Percentiles rank a stretch among this genome's conserved stretches.
These are phyloP conservation scores for Phytophthora cajani DNA, from an alignment of 352 stramenopile species.

Conservation along the genomic window DNA sequence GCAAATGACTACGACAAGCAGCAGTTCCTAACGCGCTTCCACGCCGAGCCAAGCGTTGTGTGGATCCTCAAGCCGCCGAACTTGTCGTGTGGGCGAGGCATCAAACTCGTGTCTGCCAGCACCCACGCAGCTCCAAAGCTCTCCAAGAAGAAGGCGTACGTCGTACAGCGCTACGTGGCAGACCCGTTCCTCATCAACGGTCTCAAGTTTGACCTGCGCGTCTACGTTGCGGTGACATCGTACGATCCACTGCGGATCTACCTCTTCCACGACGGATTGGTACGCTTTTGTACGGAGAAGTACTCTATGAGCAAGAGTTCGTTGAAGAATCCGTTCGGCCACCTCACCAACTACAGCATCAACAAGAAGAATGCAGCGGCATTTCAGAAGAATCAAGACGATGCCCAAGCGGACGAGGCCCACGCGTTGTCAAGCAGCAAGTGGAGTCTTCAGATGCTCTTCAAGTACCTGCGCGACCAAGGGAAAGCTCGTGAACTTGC, in stretches of 20 bases:
- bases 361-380: constrained; percentile 88
- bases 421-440: constrained; percentile 73
- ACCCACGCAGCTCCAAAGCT: constrained; percentile 53
- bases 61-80: constrained; percentile 88
- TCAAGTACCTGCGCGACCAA: constrained; percentile 51
- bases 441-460: constrained; percentile 77
- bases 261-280: constrained; percentile 86
- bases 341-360: constrained; percentile 94
- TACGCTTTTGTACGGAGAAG: constrained; percentile 88
- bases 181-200: constrained; percentile 89
- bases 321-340: constrained; percentile 82
- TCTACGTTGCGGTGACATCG: constrained; percentile 91
- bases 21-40: constrained; percentile 62
- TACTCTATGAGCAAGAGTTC: constrained; percentile 72
- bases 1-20: constrained; percentile 72
- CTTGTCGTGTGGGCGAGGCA: constrained; percentile 76
- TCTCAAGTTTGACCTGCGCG: constrained; percentile 92
- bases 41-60: constrained; percentile 50
- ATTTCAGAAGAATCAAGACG: constrained; percentile 79
- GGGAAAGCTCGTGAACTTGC: constrained; percentile 51
- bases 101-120: constrained; percentile 68
- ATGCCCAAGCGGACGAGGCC: constrained; percentile 46
- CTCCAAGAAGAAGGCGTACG: constrained; percentile 76
- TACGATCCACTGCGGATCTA: constrained; percentile 88
- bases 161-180: constrained; percentile 78